Percentiles rank a stretch among this genome's conserved stretches.
Conservation (phyloP, 2,329 filamentous ascomycete species). For the Coniochaeta sp. region DNA sequence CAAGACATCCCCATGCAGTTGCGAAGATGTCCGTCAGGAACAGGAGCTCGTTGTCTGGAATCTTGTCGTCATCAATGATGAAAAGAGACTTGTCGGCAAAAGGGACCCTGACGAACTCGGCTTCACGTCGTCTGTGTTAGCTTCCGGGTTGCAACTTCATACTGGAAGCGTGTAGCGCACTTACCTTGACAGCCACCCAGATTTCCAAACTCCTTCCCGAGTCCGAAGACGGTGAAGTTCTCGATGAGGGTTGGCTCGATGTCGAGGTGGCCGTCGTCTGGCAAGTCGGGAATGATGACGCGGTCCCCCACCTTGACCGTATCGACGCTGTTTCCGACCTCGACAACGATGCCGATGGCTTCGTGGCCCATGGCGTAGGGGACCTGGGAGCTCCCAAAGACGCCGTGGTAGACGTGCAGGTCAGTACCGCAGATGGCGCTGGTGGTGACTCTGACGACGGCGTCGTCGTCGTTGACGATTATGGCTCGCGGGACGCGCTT, state of each 20-base stretch:
- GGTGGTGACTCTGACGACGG: constrained; percentile 24
- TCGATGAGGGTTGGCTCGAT: background rate
- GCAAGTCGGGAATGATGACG: constrained; percentile 24
- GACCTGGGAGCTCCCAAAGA: constrained; percentile 8
- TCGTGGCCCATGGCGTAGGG: constrained; percentile 28
- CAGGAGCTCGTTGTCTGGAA: constrained; percentile 16
- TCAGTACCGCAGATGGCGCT: constrained; percentile 27
- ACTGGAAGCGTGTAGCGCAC: background rate
- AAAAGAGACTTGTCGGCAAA: constrained; percentile 13
- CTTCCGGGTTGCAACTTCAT: no score
- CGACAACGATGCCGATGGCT: constrained; percentile 28
- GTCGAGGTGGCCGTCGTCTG: constrained; percentile 5
- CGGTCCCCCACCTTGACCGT: constrained; percentile 27
- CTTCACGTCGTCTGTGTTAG: background rate
- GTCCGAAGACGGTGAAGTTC: background rate
- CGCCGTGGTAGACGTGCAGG: constrained; percentile 24
- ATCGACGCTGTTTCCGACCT: constrained; percentile 25
- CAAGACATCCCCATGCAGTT: constrained; percentile 28
- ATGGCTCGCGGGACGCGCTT: constrained; percentile 9
- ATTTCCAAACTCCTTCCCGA: background rate
- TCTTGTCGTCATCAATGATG: constrained; percentile 7
- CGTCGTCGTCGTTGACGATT: constrained; percentile 18
- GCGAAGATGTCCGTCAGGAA: constrained; percentile 27
- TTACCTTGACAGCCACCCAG: constrained; percentile 1
- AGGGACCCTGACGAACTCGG: constrained; percentile 13